Conservation (phyloP, 345 rosid species). For the Noccaea caerulescens region DNA sequence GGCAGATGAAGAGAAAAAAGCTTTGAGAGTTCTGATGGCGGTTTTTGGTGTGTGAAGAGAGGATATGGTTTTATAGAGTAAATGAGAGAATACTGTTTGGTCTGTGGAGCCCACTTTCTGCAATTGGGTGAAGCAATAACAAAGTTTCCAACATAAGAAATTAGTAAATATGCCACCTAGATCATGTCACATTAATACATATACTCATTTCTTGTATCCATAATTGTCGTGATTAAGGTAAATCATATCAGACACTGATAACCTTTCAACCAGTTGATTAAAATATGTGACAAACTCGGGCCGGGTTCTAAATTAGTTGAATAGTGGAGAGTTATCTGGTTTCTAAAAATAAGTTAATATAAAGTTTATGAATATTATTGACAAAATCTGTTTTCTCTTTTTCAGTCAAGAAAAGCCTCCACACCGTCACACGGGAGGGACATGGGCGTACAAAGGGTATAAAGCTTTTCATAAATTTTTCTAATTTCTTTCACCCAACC, state of each 20-base stretch:
- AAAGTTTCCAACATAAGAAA: conserved; percentile 21
- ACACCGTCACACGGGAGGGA: conserved; percentile 5
- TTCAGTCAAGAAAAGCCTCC: conserved; percentile 4
- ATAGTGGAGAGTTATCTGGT: conserved; percentile 3
- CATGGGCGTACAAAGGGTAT: conserved; percentile 6
- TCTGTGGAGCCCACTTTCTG: conserved; percentile 32
- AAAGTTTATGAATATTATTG: conserved; percentile 16
- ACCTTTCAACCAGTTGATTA: conserved; percentile 7
- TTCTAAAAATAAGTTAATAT: not conserved
- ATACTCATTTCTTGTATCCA: conserved; percentile 17
- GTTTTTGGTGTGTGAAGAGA: conserved; percentile 33
- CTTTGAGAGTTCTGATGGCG: conserved; percentile 5
- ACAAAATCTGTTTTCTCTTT: conserved; percentile 15
- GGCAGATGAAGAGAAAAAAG: conserved; percentile 10
- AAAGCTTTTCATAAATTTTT: not conserved
- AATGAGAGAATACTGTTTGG: not conserved
- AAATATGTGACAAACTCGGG: not conserved
- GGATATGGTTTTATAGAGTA: conserved; percentile 34
- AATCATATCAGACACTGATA: conserved; percentile 1
- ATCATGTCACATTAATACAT: conserved; percentile 25
- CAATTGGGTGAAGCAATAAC: conserved; percentile 38
- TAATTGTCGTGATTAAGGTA: conserved; percentile 27
- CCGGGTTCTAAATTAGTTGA: not conserved
- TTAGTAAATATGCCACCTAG: conserved; percentile 24
- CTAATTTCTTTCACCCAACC: not conserved